These are phyloP conservation scores for Dalbergia cochinchinensis DNA, from an alignment of 306 rosid genomes.

Conservation along the genomic window DNA sequence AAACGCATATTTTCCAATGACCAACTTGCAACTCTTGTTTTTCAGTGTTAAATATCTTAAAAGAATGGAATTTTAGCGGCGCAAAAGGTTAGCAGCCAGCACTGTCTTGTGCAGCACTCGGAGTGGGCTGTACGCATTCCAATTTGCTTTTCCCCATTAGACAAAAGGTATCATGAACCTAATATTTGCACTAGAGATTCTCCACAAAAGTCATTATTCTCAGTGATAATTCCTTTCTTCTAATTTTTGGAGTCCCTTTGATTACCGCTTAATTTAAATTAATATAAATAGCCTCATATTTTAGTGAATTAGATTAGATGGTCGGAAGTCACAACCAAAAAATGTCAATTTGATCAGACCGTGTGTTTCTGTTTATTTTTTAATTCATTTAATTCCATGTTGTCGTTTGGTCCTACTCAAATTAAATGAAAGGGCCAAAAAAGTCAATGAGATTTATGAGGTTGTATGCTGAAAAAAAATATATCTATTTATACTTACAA, in stretches of 20 bases:
- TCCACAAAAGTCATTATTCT: slow-evolving; percentile 29
- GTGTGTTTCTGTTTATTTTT: neutral
- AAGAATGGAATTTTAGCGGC: slow-evolving; percentile 12
- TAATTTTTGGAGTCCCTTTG: slow-evolving; percentile 14
- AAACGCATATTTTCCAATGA: no score
- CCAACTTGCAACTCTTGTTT: neutral
- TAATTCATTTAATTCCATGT: neutral
- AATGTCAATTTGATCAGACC: neutral
- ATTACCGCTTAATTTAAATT: neutral
- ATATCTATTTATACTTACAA: neutral
- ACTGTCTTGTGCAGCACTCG: slow-evolving; percentile 50
- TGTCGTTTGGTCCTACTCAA: neutral
- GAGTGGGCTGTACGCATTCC: slow-evolving; percentile 68
- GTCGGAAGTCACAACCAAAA: neutral
- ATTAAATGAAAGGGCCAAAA: neutral
- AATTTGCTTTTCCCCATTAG: slow-evolving; percentile 48
- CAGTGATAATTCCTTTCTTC: slow-evolving; percentile 26
- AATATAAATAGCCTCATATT: neutral
- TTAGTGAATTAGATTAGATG: neutral
- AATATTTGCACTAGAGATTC: slow-evolving; percentile 18
- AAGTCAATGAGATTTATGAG: neutral
- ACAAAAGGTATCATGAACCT: slow-evolving; percentile 2
- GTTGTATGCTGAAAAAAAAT: neutral
- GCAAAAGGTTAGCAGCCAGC: slow-evolving; percentile 20
- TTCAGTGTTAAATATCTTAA: neutral